Evolutionary conservation across 2,329 filamentous ascomycete species (phyloP).

Genomic region (Talaromyces piceae): DNA sequence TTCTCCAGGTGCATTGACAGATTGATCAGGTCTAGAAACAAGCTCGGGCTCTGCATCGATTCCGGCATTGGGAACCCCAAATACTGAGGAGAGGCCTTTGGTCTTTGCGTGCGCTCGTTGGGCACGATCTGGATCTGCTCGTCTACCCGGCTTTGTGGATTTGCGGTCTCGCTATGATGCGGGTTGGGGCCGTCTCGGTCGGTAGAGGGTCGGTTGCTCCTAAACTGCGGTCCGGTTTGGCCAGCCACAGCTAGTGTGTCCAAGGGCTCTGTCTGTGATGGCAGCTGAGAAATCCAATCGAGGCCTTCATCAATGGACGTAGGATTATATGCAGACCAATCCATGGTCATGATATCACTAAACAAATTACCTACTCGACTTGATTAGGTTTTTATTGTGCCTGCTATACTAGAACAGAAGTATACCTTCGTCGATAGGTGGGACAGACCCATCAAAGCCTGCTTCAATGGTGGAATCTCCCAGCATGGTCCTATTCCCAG

Average conservation of each 20-base stretch:
- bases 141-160: background rate
- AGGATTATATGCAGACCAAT: constrained; percentile 3
- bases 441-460: background rate
- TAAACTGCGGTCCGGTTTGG: background rate
- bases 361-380: constrained; percentile 5
- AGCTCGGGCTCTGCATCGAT: constrained; percentile 2
- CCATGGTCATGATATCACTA: constrained; percentile 3
- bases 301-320: background rate
- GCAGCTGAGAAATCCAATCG: constrained; percentile 1
- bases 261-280: background rate
- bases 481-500: background rate
- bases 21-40: constrained; percentile 5
- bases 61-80: constrained; percentile 2
- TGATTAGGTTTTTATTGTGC: background rate
- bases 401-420: background rate
- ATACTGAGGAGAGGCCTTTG: background rate
- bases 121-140: constrained; percentile 1
- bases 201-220: background rate
- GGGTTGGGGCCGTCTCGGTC: background rate
- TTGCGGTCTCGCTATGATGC: background rate
- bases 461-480: background rate
- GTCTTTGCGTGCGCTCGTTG: constrained; percentile 3
- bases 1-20: constrained; percentile 2
- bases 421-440: constrained; percentile 1
- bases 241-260: background rate